phyloP scores from a whole-genome alignment of 352 stramenopile species.

The Phytophthora podocarpi region DNA sequence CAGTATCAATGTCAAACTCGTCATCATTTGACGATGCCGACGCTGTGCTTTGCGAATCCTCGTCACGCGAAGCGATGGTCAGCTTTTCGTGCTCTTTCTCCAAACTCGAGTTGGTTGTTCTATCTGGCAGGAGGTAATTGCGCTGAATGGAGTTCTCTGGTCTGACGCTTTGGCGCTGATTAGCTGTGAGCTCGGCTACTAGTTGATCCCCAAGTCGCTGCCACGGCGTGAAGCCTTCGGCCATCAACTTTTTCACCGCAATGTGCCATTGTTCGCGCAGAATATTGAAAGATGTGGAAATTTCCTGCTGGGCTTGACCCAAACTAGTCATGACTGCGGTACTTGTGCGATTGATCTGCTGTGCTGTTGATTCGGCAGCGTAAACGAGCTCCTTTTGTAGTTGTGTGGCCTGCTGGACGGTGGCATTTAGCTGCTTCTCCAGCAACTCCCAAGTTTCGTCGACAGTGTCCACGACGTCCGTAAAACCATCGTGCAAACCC shows the following conservation, averaged over 20 bases:
- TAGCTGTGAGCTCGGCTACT: conserved; percentile 37
- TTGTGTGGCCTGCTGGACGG: conserved; percentile 23
- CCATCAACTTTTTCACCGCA: conserved; percentile 21
- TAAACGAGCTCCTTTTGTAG: conserved; percentile 40
- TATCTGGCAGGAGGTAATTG: conserved; percentile 29
- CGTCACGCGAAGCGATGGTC: background rate
- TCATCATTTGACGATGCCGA: conserved; percentile 3
- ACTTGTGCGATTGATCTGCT: conserved; percentile 35
- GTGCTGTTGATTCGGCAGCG: conserved; percentile 26
- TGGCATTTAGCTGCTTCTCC: conserved; percentile 37
- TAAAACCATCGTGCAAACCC: conserved; percentile 35
- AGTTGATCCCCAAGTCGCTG: conserved; percentile 34
- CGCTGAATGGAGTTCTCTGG: conserved; percentile 32
- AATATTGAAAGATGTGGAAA: conserved; percentile 31
- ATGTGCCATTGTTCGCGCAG: conserved; percentile 32
- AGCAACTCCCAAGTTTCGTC: conserved; percentile 32
- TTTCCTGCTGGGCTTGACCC: conserved; percentile 32
- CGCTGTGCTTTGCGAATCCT: conserved; percentile 5
- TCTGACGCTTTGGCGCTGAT: conserved; percentile 31
- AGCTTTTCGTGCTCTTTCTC: conserved; percentile 20
- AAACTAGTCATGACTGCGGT: conserved; percentile 26
- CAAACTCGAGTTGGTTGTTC: conserved; percentile 35
- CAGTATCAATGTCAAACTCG: conserved; percentile 40
- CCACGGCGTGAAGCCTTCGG: conserved; percentile 33
- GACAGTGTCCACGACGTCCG: conserved; percentile 30